Evolutionary conservation across 306 rosid species (phyloP), one percentile per base, ranked within the genome.

Genomic region (Quercus mongolica): DNA sequence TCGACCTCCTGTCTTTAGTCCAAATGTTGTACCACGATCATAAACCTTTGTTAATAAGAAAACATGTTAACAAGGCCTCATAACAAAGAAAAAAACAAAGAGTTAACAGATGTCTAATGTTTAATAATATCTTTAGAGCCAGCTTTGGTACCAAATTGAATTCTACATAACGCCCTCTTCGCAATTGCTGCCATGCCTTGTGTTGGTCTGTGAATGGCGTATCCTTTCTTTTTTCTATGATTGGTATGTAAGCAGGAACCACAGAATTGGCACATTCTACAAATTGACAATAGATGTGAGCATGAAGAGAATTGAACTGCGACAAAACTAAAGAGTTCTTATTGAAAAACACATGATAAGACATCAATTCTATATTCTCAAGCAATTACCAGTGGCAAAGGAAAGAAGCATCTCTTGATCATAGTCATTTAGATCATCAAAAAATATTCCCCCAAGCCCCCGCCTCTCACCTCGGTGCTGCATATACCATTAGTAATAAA

Each of bases 321-420:
- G 1, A 23, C 17, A 56, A 77, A 44, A 74, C 55, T 35, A 56
- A 57, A 56, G 57, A 78, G 68, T 61, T 31, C 51, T 77, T 38
- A 26, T 44, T 3, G 2, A 65, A 19, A 72, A 54, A 56, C 15
- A 76, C 19, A 70, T 17, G 3, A 67, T 33, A 64, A 56, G 79
- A 73, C 49, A 80, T 63, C 73, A 63, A 18, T 62, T 73, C 70
- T 33, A 77, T 56, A 44, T 64, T 76, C 58, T 44, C 67, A 73
- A 84, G 69, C 25, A 85, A 82, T 86, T 89, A 95, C 99, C 98
- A 10, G 94, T 93, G 74, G 99, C 91, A 83, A 95, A 95, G 71
- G 99, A 85, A 81, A 95, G 97, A 59, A 95, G 98, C 98, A 95
- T 95, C 92, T 92, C 99, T 87, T 91, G 99, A 80, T 95, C 97